Evolutionary conservation across 1,284 basidiomycete species (phyloP), one percentile per base, ranked within the genome.

Genomic region (Flammula alnicola): DNA sequence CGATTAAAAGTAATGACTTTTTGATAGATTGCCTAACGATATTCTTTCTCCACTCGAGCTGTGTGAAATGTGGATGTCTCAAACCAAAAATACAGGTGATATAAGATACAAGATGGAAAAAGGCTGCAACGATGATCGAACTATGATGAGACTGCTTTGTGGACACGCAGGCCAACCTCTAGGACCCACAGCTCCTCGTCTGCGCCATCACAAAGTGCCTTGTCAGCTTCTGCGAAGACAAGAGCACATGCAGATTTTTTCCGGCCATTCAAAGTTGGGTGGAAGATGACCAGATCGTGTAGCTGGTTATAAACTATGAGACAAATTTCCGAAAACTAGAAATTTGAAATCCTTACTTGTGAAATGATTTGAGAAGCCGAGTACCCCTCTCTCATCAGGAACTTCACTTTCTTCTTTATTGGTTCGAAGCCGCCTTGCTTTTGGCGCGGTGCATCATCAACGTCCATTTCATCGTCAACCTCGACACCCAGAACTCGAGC

Each of bases 141-240:
- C 52, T 49, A 67, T 35, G 61, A 63, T 41, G 65, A 60, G 29
- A 83, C 49, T 19, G 84, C 84, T 59, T 88, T 93, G 65, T 87
- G 78, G 14, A 97, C 76, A 31, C 84, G 80, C 44, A 98, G 69
- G 30, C 84, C 93, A 43, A 94, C 86, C 62, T 96, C 92, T 16
- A 99, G 73, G 41, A 95, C 82, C 86, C 97, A 98, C 30, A 99
- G 74, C 69, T 98, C 95, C 69, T 99, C 97, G 62, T 99, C 96
- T n/a, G 93, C 95, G 1, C 97, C 97, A 61, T 99, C 96, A 56
- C 91, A 93, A 35, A 99, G 74, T 0, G 92, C 93, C 69, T 99
- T 98, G 75, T 99, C 97, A 30, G 93, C 93, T 67, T 96, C 93
- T 3, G 95, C 96, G 55, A 99, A 88, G 6, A 86, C 84, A 14